phyloP scores from a whole-genome alignment of 192 early-diverging fungal species.

The Gonapodya prolifera region DNA sequence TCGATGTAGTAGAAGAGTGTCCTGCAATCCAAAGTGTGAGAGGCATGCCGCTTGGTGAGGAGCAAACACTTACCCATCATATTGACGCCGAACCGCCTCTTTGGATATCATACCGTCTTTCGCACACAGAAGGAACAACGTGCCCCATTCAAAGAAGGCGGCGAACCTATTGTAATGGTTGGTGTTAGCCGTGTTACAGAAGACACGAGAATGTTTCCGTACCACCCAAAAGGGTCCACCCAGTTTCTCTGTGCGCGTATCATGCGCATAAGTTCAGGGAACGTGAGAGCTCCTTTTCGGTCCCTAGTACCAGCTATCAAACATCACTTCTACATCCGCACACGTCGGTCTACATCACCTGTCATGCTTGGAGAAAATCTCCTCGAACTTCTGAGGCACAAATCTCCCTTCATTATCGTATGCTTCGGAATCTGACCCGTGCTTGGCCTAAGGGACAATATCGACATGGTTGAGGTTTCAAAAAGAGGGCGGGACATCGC shows the following conservation, averaged over 20 bases:
- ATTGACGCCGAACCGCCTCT: background rate
- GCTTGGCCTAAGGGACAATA: too few relatives aligned
- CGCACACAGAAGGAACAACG: background rate
- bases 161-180: background rate
- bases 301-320: too few relatives aligned
- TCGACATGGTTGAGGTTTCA: too few relatives aligned
- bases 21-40: too few relatives aligned
- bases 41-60: too few relatives aligned
- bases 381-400: slow-evolving; percentile 35
- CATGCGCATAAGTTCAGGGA: slow-evolving; percentile 11
- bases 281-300: slow-evolving; percentile 17
- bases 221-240: slow-evolving; percentile 19
- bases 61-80: background rate
- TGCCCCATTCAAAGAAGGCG: background rate
- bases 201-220: background rate
- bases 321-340: too few relatives aligned
- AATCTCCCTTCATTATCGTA: slow-evolving; percentile 22
- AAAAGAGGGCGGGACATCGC: too few relatives aligned
- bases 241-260: slow-evolving; percentile 16
- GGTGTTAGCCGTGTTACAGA: too few relatives aligned
- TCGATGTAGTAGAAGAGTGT: too few relatives aligned
- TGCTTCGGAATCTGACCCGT: slow-evolving; percentile 30
- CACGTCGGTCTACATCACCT: too few relatives aligned
- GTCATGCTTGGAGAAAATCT: slow-evolving; percentile 29
- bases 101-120: background rate